These are phyloP conservation scores for Skeletonema potamos DNA, from an alignment of 108 stramenopile genomes.

Conservation along the genomic window DNA sequence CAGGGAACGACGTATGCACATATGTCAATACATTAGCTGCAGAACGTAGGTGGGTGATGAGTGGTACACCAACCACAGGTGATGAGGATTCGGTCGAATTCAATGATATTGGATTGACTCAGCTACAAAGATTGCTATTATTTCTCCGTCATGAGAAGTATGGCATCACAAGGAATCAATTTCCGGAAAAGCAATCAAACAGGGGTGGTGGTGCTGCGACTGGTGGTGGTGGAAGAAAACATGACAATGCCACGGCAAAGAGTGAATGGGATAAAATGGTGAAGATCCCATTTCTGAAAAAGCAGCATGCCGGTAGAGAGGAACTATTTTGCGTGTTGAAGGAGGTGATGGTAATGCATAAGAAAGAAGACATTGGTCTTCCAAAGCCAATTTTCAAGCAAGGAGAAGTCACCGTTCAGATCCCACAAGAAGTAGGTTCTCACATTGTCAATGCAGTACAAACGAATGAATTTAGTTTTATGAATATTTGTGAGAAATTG, in stretches of 20 bases:
- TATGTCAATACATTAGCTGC: constrained; percentile 65
- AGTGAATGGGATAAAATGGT: constrained; percentile 49
- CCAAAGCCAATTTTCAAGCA: constrained; percentile 57
- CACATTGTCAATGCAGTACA: constrained; percentile 28
- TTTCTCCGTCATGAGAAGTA: constrained; percentile 50
- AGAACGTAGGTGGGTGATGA: constrained; percentile 82
- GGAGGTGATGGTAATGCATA: constrained; percentile 59
- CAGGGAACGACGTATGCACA: constrained; percentile 28
- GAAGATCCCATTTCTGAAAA: constrained; percentile 45
- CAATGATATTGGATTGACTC: constrained; percentile 40
- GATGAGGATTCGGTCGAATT: constrained; percentile 48
- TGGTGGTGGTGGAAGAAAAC: neutral
- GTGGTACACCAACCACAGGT: constrained; percentile 74
- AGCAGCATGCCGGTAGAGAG: constrained; percentile 27
- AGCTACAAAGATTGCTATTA: constrained; percentile 51
- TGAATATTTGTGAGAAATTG: neutral
- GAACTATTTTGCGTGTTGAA: constrained; percentile 38
- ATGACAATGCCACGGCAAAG: constrained; percentile 24
- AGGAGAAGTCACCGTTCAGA: constrained; percentile 33
- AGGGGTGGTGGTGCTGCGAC: neutral
- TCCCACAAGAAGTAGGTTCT: constrained; percentile 37
- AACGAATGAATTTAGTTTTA: neutral
- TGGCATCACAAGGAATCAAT: constrained; percentile 16
- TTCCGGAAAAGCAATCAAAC: neutral
- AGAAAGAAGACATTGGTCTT: constrained; percentile 56